Percentiles rank a stretch among this genome's conserved stretches.
Evolutionary conservation across 768 basidiomycete species (phyloP).

Genomic region (Mycena epipterygia): DNA sequence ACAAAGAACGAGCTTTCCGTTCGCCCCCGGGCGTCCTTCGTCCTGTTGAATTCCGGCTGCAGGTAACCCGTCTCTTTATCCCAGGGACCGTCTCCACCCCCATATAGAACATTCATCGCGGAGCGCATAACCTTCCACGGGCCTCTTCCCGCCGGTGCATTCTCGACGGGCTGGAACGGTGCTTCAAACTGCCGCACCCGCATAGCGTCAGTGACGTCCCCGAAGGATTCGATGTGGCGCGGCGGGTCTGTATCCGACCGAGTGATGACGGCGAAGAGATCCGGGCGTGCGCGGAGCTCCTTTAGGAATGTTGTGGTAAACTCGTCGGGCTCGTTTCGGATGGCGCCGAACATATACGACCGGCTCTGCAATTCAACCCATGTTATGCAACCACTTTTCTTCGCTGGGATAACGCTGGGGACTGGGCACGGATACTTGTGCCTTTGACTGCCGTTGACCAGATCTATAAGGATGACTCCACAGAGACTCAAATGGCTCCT

Average conservation of each 20-base stretch:
- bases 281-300: slow-evolving; percentile 46
- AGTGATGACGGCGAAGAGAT: slow-evolving; percentile 47
- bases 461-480: not conserved
- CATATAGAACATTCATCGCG: slow-evolving; percentile 40
- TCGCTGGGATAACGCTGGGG: slow-evolving; percentile 28
- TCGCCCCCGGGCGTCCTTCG: not conserved
- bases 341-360: slow-evolving; percentile 47
- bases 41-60: not conserved
- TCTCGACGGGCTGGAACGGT: slow-evolving; percentile 22
- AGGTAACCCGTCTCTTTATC: not conserved
- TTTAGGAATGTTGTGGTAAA: slow-evolving; percentile 44
- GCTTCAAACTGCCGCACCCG: slow-evolving; percentile 40
- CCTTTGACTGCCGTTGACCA: not conserved
- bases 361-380: slow-evolving; percentile 43
- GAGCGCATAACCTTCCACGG: slow-evolving; percentile 35
- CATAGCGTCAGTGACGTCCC: slow-evolving; percentile 34
- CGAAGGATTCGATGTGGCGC: slow-evolving; percentile 41
- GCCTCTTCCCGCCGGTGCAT: not conserved
- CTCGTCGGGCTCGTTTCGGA: slow-evolving; percentile 42
- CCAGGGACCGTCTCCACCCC: not conserved
- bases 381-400: slow-evolving; percentile 30
- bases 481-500: slow-evolving; percentile 11
- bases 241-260: slow-evolving; percentile 45
- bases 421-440: not conserved
- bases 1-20: slow-evolving; percentile 41